Evolutionary conservation across 495 filamentous ascomycete genomes (phyloP).

Genomic region (Aspergillus saccharolyticus): DNA sequence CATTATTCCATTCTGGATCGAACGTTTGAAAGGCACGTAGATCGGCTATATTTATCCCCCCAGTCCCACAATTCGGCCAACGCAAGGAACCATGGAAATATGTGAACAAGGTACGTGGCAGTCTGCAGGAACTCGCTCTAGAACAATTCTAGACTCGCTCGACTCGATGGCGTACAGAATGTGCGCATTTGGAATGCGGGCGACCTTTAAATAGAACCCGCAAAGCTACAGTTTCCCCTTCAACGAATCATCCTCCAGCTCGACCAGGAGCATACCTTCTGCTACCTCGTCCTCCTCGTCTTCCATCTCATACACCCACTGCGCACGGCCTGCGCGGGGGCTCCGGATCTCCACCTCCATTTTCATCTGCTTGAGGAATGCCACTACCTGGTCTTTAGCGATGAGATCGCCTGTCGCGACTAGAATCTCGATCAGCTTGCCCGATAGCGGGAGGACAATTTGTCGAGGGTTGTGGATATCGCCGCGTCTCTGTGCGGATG

Average conservation of each 20-base stretch:
- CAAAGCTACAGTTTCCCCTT: slow-evolving; percentile 25
- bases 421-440: slow-evolving; percentile 53
- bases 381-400: slow-evolving; percentile 50
- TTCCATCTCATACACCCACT: slow-evolving; percentile 53
- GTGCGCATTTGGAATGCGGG: background rate
- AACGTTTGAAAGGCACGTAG: background rate
- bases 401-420: slow-evolving; percentile 51
- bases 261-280: slow-evolving; percentile 51
- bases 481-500: slow-evolving; percentile 46
- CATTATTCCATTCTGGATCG: background rate
- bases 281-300: slow-evolving; percentile 55
- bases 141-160: background rate
- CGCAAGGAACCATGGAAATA: background rate
- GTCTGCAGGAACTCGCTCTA: background rate
- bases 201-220: background rate
- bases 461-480: slow-evolving; percentile 49
- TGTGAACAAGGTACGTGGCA: background rate
- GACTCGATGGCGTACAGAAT: background rate
- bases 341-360: slow-evolving; percentile 60
- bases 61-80: background rate
- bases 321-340: slow-evolving; percentile 41
- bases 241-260: slow-evolving; percentile 39
- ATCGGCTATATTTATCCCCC: background rate
- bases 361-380: slow-evolving; percentile 63
- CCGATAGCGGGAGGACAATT: slow-evolving; percentile 53